Conservation (phyloP, 768 basidiomycete genomes). For the Kwoniella mangroviensis region DNA sequence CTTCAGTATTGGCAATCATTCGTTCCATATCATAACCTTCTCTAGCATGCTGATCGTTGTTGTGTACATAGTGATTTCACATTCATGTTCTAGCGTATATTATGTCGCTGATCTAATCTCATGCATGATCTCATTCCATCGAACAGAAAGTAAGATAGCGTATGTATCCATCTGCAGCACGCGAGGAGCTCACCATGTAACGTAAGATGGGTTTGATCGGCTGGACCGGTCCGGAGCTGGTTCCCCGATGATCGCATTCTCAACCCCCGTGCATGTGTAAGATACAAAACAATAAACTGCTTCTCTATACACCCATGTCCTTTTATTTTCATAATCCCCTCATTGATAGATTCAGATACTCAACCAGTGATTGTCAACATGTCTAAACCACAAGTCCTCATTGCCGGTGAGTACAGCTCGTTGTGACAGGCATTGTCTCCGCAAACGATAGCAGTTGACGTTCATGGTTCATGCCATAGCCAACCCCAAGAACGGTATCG, state of each 20-base stretch:
- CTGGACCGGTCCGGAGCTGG: not conserved
- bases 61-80: not conserved
- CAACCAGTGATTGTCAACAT: constrained; percentile 26
- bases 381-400: constrained; percentile 56
- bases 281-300: not conserved
- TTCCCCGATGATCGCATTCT: not conserved
- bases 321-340: not conserved
- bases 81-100: not conserved
- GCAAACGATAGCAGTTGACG: too few species aligned
- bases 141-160: too few species aligned
- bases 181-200: not conserved
- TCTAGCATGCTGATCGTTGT: not conserved
- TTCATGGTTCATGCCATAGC: constrained; percentile 18
- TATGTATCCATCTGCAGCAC: too few species aligned
- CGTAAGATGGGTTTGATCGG: not conserved
- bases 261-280: not conserved
- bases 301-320: too few species aligned
- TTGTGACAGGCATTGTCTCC: not conserved
- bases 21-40: not conserved
- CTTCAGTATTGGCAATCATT: not conserved
- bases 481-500: constrained; percentile 61
- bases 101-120: not conserved
- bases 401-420: constrained; percentile 29
- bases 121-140: too few species aligned
- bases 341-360: not conserved